These are phyloP conservation scores for Spergularia bocconei DNA, from an alignment of 148 eudicot species.

Conservation along the genomic window DNA sequence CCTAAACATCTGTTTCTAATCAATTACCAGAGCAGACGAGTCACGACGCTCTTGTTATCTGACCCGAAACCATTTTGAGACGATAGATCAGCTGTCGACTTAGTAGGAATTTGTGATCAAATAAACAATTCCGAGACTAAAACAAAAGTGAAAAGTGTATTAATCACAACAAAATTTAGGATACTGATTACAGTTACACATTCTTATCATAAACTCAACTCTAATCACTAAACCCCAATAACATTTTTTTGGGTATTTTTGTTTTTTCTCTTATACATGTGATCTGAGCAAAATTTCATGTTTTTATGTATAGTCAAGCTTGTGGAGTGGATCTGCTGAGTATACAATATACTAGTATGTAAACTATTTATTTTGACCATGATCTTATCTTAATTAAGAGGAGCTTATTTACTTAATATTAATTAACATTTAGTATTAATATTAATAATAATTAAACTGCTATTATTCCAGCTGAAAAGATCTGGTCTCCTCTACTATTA, in stretches of 20 bases:
- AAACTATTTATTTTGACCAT: background rate
- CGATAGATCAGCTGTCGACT: no score
- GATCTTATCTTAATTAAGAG: slow-evolving; percentile 4
- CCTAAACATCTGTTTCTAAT: no score
- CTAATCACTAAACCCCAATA: background rate
- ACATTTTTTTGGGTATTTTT: slow-evolving; percentile 1
- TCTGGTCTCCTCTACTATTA: slow-evolving; percentile 29
- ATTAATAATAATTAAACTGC: slow-evolving; percentile 32
- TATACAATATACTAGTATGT: background rate
- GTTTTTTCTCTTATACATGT: background rate
- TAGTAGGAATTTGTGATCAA: no score
- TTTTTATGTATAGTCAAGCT: background rate
- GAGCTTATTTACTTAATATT: background rate
- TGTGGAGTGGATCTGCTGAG: no score
- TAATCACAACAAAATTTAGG: slow-evolving; percentile 20
- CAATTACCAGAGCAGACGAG: no score
- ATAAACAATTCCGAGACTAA: no score
- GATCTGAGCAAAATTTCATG: slow-evolving; percentile 22
- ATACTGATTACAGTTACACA: slow-evolving; percentile 22
- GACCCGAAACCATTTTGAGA: background rate
- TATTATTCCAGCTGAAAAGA: slow-evolving; percentile 53
- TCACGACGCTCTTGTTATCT: background rate
- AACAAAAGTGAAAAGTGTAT: background rate
- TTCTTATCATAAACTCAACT: slow-evolving; percentile 18
- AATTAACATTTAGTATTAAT: background rate